A percentile compares a stretch with the other conserved stretches of the same genome.
These are phyloP conservation scores for Annona squamosa DNA, from an alignment of 164 flowering plant genomes.

Conservation along the genomic window DNA sequence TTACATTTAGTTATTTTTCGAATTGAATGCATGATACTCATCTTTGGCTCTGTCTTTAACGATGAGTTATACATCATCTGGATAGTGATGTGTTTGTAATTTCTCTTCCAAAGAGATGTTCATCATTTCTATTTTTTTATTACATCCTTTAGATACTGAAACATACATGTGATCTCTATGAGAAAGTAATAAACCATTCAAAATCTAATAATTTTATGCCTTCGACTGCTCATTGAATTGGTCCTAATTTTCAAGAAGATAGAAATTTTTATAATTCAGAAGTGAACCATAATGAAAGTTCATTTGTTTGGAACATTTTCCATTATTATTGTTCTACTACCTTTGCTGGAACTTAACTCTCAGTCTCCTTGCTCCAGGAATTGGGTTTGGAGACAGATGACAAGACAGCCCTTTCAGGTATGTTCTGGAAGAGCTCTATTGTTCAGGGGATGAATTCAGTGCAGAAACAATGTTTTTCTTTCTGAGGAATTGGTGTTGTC, in stretches of 20 bases:
- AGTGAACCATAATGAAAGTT: neutral
- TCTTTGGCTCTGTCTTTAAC: neutral
- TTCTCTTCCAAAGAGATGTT: neutral
- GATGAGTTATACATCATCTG: neutral
- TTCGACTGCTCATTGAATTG: neutral
- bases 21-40: neutral
- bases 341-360: conserved; percentile 13
- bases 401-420: conserved; percentile 95
- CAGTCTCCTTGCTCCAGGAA: conserved; percentile 53
- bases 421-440: conserved; percentile 20
- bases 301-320: conserved; percentile 5
- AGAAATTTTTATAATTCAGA: neutral
- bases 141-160: neutral
- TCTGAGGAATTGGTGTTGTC: neutral
- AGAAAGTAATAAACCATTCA: neutral
- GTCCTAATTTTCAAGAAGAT: neutral
- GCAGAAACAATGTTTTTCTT: conserved; percentile 4
- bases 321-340: conserved; percentile 1
- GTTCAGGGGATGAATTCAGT: neutral
- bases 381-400: conserved; percentile 97
- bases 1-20: neutral
- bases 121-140: neutral
- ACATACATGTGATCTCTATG: neutral
- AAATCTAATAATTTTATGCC: neutral
- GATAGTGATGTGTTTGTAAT: neutral